Evolutionary conservation across 75 land plant species (phyloP).

Genomic region (Azolla pinnata): DNA sequence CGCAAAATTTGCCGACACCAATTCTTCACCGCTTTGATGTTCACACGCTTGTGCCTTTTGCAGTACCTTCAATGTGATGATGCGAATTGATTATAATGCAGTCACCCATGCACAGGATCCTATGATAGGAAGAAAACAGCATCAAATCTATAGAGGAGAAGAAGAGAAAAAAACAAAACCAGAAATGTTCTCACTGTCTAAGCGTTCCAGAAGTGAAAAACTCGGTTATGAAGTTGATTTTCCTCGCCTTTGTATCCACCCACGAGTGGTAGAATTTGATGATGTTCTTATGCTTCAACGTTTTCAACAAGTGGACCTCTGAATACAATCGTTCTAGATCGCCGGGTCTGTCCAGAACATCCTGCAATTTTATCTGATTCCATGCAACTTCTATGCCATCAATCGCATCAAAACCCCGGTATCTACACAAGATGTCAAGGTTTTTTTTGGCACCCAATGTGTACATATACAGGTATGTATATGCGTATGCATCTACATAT

Average conservation of each 20-base stretch:
- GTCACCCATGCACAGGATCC: conserved; percentile 29
- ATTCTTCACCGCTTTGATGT: conserved; percentile 65
- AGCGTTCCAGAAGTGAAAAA: conserved; percentile 78
- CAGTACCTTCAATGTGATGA: conserved; percentile 65
- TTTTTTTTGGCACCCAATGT: too few relatives aligned
- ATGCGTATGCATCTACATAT: too few relatives aligned
- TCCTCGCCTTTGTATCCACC: conserved; percentile 51
- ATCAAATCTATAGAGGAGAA: background rate
- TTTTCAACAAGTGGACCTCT: conserved; percentile 70
- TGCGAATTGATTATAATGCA: too few relatives aligned
- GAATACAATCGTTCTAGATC: conserved; percentile 61
- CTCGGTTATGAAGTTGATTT: conserved; percentile 73
- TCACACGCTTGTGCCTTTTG: conserved; percentile 67
- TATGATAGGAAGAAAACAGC: conserved; percentile 63
- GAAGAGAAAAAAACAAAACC: background rate
- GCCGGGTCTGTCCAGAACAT: conserved; percentile 57
- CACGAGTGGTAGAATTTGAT: conserved; percentile 76
- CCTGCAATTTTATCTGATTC: conserved; percentile 70
- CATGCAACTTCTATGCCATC: conserved; percentile 85
- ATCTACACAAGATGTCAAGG: conserved; percentile 23
- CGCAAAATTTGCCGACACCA: conserved; percentile 82
- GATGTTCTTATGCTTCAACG: conserved; percentile 67
- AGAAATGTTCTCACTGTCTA: conserved; percentile 54
- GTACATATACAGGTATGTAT: too few relatives aligned
- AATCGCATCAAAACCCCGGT: conserved; percentile 71